These are phyloP conservation scores for Mycosphaerella arachidis DNA, from an alignment of 2,329 filamentous ascomycete species.

Conservation along the genomic window DNA sequence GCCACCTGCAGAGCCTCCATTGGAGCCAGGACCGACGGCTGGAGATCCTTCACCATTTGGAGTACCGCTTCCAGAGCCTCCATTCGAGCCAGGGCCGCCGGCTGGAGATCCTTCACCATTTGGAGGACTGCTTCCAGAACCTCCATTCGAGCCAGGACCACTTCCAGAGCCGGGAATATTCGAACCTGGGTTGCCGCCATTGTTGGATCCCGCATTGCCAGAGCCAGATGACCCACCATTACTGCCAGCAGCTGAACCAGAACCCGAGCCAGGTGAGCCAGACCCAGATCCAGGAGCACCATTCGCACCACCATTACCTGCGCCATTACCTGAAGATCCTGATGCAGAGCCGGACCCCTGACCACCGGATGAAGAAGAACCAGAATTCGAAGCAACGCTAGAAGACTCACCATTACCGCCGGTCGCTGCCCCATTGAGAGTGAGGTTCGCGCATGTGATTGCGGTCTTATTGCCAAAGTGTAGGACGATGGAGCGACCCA, in stretches of 20 bases:
- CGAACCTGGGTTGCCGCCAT: background rate
- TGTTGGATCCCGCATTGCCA: background rate
- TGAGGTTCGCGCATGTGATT: slow-evolving; percentile 56
- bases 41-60: no score
- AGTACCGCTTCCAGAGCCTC: no score
- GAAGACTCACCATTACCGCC: slow-evolving; percentile 9
- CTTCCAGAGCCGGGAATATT: background rate
- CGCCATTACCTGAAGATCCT: slow-evolving; percentile 1
- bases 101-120: no score
- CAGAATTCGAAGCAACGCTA: slow-evolving; percentile 5
- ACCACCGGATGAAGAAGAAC: slow-evolving; percentile 6
- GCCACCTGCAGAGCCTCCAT: no score
- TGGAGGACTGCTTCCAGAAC: no score
- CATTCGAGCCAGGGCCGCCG: background rate
- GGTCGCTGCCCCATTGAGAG: slow-evolving; percentile 17
- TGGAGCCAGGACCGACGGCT: no score
- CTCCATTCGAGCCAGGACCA: background rate
- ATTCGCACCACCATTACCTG: background rate
- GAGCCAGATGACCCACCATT: background rate
- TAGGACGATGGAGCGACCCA: slow-evolving; percentile 52
- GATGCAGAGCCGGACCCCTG: slow-evolving; percentile 1
- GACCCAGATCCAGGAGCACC: background rate
- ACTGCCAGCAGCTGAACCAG: background rate
- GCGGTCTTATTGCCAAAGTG: slow-evolving; percentile 51
- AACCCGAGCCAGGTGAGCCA: background rate